Conservation (phyloP, 1,284 basidiomycete genomes). For the Ustilago bromivora region DNA sequence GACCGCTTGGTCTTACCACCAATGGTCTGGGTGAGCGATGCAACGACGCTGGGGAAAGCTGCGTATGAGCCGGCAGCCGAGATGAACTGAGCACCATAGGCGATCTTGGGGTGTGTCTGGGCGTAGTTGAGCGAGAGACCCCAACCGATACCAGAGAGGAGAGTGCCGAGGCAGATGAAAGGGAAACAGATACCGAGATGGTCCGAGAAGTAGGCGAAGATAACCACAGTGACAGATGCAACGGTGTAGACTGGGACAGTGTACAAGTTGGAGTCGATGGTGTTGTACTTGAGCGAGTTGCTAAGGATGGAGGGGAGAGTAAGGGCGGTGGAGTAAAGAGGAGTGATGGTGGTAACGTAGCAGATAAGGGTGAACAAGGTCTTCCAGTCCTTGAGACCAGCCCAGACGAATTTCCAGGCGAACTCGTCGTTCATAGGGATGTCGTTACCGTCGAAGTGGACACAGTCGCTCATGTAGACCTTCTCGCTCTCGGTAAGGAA, state of each 20-base stretch:
- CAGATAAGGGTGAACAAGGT: constrained; percentile 53
- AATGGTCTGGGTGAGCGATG: constrained; percentile 52
- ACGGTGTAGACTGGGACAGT: constrained; percentile 72
- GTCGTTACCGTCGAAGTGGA: constrained; percentile 57
- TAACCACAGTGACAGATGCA: constrained; percentile 68
- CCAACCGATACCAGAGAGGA: constrained; percentile 58
- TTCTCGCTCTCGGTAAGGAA: constrained; percentile 57
- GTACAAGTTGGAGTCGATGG: constrained; percentile 66
- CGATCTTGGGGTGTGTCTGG: constrained; percentile 35
- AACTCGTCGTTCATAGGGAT: constrained; percentile 61
- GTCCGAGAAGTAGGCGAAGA: constrained; percentile 55
- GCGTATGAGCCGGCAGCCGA: constrained; percentile 58
- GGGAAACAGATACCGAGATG: constrained; percentile 43
- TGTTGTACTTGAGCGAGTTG: constrained; percentile 57
- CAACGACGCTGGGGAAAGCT: constrained; percentile 55
- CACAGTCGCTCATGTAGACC: constrained; percentile 51
- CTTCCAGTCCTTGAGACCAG: constrained; percentile 63
- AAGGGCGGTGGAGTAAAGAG: constrained; percentile 60
- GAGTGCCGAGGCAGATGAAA: constrained; percentile 52
- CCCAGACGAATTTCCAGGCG: constrained; percentile 55
- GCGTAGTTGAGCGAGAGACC: constrained; percentile 45
- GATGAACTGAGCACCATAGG: constrained; percentile 60
- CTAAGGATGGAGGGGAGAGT: constrained; percentile 61
- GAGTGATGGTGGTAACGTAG: constrained; percentile 59
- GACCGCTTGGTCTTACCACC: constrained; percentile 58